Evolutionary conservation across 2,329 filamentous ascomycete species (phyloP), one percentile per base, ranked within the genome.

Genomic region (Phaeosphaeriaceae sp.): DNA sequence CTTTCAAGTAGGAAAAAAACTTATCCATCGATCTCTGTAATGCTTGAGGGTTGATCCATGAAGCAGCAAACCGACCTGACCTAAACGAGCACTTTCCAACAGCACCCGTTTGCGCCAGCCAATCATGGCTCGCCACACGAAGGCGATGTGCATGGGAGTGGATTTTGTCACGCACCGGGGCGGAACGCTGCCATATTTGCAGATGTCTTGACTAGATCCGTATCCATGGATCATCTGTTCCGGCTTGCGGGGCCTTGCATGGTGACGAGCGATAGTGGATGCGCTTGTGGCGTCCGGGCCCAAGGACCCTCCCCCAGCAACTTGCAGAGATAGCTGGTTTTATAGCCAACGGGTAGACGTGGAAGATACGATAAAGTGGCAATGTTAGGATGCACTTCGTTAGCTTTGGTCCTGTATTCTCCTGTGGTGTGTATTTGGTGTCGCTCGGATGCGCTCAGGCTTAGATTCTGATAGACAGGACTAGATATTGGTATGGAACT

Each of bases 11-110:
- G 21, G 40, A 48, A 34, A 26, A 11, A n/a, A 4, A 32, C 21
- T 39, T 26, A 29, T 35, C 48, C 43, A 46, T 60, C 38, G 56
- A 60, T 55, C 46, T 37, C 56, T 57, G 54, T 45, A 42, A 42
- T 23, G 42, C 42, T 45, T 54, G 46, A 60, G 49, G 54, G 54
- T 51, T 55, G 36, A 60, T 60, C 56, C 56, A 57, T 57, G 56
- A 46, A 49, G 43, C 34, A 36, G 9, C 32, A 20, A 40, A 13
- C 18, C 32, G 28, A 28, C 26, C 42, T 44, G 50, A 4, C 49
- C 53, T 40, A 46, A 46, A 46, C 44, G 44, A 39, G 43, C 33
- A 17, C 36, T 44, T 33, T 43, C 34, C 30, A 39, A 38, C 48
- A 35, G 32, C 42, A 23, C 40, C 17, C 37, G 38, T 17, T 13